Evolutionary conservation across 164 flowering plant species (phyloP).

Genomic region (Pachysandra terminalis): DNA sequence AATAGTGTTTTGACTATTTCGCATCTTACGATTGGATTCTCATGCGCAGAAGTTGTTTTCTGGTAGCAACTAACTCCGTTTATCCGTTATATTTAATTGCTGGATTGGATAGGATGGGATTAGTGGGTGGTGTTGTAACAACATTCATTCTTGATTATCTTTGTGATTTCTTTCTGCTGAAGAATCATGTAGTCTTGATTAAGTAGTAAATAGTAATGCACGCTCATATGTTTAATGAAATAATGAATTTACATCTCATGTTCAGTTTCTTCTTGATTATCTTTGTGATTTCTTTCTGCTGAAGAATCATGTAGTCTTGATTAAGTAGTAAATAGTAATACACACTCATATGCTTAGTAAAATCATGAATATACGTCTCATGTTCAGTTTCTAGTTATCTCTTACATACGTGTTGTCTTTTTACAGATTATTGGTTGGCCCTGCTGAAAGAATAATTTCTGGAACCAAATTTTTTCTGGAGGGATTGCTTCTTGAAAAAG

Average conservation of each 20-base stretch:
- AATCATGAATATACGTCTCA: background rate
- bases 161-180: background rate
- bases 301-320: too few relatives aligned
- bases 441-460: background rate
- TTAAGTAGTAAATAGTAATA: too few relatives aligned
- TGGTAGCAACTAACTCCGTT: background rate
- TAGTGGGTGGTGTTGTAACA: background rate
- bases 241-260: background rate
- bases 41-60: background rate
- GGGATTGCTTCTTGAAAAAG: conserved; percentile 9
- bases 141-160: background rate
- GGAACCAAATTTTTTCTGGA: too few relatives aligned
- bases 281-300: background rate
- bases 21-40: background rate
- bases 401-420: background rate
- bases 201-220: too few relatives aligned
- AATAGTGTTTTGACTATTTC: too few relatives aligned
- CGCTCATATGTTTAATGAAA: background rate
- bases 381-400: background rate
- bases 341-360: background rate
- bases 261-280: background rate
- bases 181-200: too few relatives aligned
- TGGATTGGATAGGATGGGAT: background rate
- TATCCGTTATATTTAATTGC: background rate
- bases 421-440: background rate